Conservation (phyloP, 805 yeast species). For the Hanseniaspora hatyaiensis region DNA sequence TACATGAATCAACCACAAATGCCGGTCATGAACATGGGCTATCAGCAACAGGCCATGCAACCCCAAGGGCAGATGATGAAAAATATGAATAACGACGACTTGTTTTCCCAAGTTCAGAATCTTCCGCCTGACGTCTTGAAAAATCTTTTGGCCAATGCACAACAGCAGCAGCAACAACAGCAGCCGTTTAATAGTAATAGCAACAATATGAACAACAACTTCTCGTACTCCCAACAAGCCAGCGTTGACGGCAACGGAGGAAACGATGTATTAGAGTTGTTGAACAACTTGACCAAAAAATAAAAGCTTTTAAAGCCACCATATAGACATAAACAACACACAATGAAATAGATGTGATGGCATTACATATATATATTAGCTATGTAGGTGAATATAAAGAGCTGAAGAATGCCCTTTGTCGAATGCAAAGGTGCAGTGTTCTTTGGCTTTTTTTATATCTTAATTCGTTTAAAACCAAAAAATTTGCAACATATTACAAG, state of each 20-base stretch:
- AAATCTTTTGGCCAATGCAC: slow-evolving; percentile 27
- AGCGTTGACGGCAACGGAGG: background rate
- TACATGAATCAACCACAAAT: slow-evolving; percentile 19
- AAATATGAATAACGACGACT: slow-evolving; percentile 26
- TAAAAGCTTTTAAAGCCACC: background rate
- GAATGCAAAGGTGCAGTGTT: too few relatives aligned
- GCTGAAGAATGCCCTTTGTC: too few relatives aligned
- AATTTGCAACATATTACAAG: too few relatives aligned
- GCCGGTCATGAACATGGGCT: too few relatives aligned
- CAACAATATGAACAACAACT: background rate
- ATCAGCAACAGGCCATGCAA: slow-evolving; percentile 21
- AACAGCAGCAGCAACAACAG: slow-evolving; percentile 21
- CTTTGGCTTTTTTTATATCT: too few relatives aligned
- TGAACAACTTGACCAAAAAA: slow-evolving; percentile 14
- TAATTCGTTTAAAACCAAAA: too few relatives aligned
- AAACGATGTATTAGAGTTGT: slow-evolving; percentile 6
- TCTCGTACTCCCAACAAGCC: background rate
- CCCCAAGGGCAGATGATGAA: slow-evolving; percentile 23
- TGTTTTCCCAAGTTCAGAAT: slow-evolving; percentile 28
- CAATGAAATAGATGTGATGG: background rate
- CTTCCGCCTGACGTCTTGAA: slow-evolving; percentile 30
- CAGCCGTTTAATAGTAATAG: too few relatives aligned
- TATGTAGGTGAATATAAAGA: too few relatives aligned
- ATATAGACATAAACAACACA: background rate
- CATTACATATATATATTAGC: too few relatives aligned